A percentile compares a stretch with the other conserved stretches of the same genome.
These are phyloP conservation scores for Xerocomellus dryophilus DNA, from an alignment of 768 basidiomycete species.

Conservation along the genomic window DNA sequence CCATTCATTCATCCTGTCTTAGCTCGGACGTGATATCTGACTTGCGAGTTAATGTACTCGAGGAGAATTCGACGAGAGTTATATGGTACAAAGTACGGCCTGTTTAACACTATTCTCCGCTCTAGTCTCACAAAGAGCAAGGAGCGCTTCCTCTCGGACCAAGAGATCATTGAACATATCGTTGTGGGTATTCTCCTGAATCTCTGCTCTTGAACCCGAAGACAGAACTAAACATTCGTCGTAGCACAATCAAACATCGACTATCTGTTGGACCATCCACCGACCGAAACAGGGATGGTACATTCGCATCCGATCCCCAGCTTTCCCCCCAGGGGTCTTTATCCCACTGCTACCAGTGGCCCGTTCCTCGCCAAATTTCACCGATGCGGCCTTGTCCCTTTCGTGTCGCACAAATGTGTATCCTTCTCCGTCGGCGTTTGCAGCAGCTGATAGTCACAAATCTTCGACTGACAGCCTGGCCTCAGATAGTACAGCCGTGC, in stretches of 20 bases:
- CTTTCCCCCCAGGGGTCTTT: conserved; percentile 60
- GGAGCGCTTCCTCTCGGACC: conserved; percentile 72
- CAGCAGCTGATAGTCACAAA: conserved; percentile 8
- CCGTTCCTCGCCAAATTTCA: conserved; percentile 44
- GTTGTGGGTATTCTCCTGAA: conserved; percentile 46
- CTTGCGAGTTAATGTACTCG: conserved; percentile 60
- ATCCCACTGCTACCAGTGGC: conserved; percentile 55
- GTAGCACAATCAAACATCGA: conserved; percentile 66
- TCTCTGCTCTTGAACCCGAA: not conserved
- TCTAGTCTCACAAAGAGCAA: conserved; percentile 31
- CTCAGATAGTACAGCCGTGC: conserved; percentile 36
- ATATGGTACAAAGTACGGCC: conserved; percentile 70
- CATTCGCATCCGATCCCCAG: conserved; percentile 68
- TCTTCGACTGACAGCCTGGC: conserved; percentile 28
- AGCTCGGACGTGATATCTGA: conserved; percentile 76
- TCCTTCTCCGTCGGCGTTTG: conserved; percentile 21
- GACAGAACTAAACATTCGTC: not conserved
- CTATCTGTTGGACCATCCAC: conserved; percentile 72
- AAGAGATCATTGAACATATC: conserved; percentile 73
- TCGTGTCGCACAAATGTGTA: conserved; percentile 47
- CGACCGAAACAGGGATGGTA: conserved; percentile 84
- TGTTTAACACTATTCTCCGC: not conserved
- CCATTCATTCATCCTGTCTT: not conserved
- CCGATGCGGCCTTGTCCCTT: conserved; percentile 51
- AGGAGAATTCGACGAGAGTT: conserved; percentile 55